Percentiles rank a stretch among this genome's conserved stretches.
Evolutionary conservation across 768 basidiomycete species (phyloP).

Genomic region (Neoboletus brunneissimus): DNA sequence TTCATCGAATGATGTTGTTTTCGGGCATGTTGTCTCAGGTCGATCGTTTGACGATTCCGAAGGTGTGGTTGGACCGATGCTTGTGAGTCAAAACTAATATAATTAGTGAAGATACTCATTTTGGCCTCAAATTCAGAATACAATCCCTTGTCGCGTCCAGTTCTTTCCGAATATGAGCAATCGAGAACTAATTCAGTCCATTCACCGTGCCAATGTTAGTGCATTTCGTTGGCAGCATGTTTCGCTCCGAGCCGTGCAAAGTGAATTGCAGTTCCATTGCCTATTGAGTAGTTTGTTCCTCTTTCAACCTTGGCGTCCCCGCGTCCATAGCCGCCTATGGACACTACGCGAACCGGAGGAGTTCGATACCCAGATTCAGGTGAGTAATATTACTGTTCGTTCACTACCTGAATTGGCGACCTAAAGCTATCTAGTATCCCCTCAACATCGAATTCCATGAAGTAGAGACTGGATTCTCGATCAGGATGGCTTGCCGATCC

Average conservation of each 20-base stretch:
- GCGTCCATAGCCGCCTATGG: constrained; percentile 18
- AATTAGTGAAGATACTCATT: neutral
- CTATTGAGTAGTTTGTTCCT: constrained; percentile 46
- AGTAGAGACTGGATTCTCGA: constrained; percentile 25
- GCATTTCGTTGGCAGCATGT: constrained; percentile 45
- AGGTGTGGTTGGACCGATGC: constrained; percentile 44
- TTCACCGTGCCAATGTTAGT: constrained; percentile 40
- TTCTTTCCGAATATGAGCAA: constrained; percentile 27
- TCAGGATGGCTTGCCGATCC: constrained; percentile 37
- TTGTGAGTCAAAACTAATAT: constrained; percentile 33
- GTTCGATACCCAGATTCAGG: constrained; percentile 28
- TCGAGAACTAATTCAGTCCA: constrained; percentile 33
- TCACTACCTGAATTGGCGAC: neutral
- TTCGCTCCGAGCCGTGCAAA: constrained; percentile 44
- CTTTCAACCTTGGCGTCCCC: constrained; percentile 35
- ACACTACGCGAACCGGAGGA: constrained; percentile 16
- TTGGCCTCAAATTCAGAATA: constrained; percentile 35
- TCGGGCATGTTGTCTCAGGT: constrained; percentile 47
- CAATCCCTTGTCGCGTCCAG: constrained; percentile 43
- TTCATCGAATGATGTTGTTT: constrained; percentile 37
- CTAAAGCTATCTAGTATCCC: constrained; percentile 36
- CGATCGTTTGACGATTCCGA: constrained; percentile 40
- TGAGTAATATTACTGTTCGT: constrained; percentile 13
- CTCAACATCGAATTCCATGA: constrained; percentile 43
- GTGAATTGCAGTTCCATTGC: constrained; percentile 24